Base-by-base conservation (phyloP, 768 basidiomycete genomes). In the Russula dissimulans region DNA sequence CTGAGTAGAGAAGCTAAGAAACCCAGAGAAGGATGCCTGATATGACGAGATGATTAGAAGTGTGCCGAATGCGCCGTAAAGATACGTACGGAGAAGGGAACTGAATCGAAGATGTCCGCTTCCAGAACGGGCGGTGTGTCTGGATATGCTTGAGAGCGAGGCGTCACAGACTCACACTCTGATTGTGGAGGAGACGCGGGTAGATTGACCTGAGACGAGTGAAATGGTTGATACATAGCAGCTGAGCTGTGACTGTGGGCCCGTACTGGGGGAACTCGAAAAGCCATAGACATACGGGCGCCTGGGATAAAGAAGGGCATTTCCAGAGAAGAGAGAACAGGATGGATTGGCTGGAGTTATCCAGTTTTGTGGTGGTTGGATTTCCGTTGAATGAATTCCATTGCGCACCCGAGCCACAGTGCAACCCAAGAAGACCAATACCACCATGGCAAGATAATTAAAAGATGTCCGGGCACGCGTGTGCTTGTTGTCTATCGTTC, bases 11-110 rank as follows among this genome's bases (percentile, higher is more conserved):
- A 61, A 18, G n/a, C 56, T 31, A 9, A 66, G 49, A 42, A 60
- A 61, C 6, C 56, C 58, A 9, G 65, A 60, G 45, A 66, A 66
- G 1, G 65, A 66, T 26, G 59, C 65, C 65, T 66, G n/a, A 4
- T 26, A 42, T 32, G 26, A 49, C 43, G 29, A 51, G 26, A 29
- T 51, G 6, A 47, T 54, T 5, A 57, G 46, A 22, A n/a, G 18
- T 43, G 43, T n/a, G 32, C 53, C 9, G 44, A 22, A 48, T 22
- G 43, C n/a, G 36, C 7, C 9, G 39, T 14, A 29, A n/a, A 15
- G 41, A 10, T 44, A 41, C 59, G 10, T 51, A 67, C 66, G 34
- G 66, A 67, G 56, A 67, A 67, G 14, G 66, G 66, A 22, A 54
- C 57, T 26, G 65, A 42, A 43, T 67, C 66, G 38, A 67, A 63